phyloP scores from a whole-genome alignment of 148 eudicot genomes.

The Gaultheria prostrata region DNA sequence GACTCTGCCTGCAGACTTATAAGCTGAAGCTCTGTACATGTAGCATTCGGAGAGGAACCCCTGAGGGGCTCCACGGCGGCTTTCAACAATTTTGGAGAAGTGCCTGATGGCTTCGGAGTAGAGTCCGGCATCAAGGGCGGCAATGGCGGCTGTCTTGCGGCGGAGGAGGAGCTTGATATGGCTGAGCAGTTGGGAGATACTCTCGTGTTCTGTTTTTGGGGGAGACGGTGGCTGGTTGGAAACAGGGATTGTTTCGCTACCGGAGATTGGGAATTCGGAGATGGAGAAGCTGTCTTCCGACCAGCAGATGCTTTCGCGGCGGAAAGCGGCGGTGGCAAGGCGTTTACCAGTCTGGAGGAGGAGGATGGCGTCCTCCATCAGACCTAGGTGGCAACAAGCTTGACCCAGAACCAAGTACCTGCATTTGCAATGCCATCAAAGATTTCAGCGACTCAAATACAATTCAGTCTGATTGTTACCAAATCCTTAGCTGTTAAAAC shows the following conservation, averaged over 20 bases:
- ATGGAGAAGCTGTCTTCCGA: slow-evolving; percentile 85
- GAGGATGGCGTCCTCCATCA: slow-evolving; percentile 95
- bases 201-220: slow-evolving; percentile 56
- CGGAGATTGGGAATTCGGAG: slow-evolving; percentile 30
- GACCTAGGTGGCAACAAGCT: slow-evolving; percentile 87
- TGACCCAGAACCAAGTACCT: slow-evolving; percentile 90
- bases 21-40: slow-evolving; percentile 73
- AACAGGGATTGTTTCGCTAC: slow-evolving; percentile 10
- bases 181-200: slow-evolving; percentile 56
- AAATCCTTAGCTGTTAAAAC: not conserved
- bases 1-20: slow-evolving; percentile 52
- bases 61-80: slow-evolving; percentile 87
- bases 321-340: slow-evolving; percentile 82
- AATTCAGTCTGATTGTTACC: not conserved
- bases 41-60: slow-evolving; percentile 88
- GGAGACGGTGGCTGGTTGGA: slow-evolving; percentile 36
- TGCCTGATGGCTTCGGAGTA: slow-evolving; percentile 82
- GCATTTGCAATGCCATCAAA: slow-evolving; percentile 4
- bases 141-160: slow-evolving; percentile 79
- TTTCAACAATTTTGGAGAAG: slow-evolving; percentile 82
- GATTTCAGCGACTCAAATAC: slow-evolving; percentile 15
- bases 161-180: slow-evolving; percentile 88
- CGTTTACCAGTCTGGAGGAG: slow-evolving; percentile 96
- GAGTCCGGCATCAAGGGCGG: slow-evolving; percentile 85
- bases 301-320: slow-evolving; percentile 80